Percentiles rank a stretch among this genome's conserved stretches.
Evolutionary conservation across 192 early-diverging fungal genomes (phyloP).

Genomic region (Coemansia sp.): DNA sequence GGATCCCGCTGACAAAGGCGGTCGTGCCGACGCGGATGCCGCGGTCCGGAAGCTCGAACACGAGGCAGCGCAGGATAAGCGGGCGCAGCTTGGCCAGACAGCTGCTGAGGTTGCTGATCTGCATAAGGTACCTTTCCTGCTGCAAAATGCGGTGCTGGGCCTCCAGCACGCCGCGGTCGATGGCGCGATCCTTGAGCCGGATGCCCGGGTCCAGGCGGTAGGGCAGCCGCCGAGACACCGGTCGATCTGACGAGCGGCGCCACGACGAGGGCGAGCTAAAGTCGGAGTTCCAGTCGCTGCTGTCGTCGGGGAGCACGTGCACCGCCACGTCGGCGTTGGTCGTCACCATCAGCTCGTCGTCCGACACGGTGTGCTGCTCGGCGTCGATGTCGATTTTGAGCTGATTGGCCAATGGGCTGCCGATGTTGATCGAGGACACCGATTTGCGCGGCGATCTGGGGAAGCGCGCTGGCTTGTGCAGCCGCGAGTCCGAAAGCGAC

Average conservation of each 20-base stretch:
- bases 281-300: conserved; percentile 56
- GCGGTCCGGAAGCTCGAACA: conserved; percentile 52
- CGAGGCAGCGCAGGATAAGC: conserved; percentile 49
- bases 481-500: conserved; percentile 1
- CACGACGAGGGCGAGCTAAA: conserved; percentile 55
- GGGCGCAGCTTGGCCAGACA: conserved; percentile 44
- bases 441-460: conserved; percentile 32
- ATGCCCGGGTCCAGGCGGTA: conserved; percentile 25
- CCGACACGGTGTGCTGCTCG: conserved; percentile 31
- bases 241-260: conserved; percentile 43
- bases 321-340: conserved; percentile 27
- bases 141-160: conserved; percentile 50
- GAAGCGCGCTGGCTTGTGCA: background rate
- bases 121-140: conserved; percentile 49
- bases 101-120: conserved; percentile 45
- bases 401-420: conserved; percentile 21
- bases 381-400: conserved; percentile 26
- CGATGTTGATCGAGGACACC: conserved; percentile 36
- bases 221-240: conserved; percentile 25
- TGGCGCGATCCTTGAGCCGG: conserved; percentile 50
- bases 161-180: conserved; percentile 51
- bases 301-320: conserved; percentile 47
- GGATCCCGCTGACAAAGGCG: conserved; percentile 38
- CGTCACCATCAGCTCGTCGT: conserved; percentile 37
- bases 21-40: conserved; percentile 45